Percentiles rank a stretch among this genome's conserved stretches.
phyloP scores from a whole-genome alignment of 164 flowering plant genomes.

The Santalum album region DNA sequence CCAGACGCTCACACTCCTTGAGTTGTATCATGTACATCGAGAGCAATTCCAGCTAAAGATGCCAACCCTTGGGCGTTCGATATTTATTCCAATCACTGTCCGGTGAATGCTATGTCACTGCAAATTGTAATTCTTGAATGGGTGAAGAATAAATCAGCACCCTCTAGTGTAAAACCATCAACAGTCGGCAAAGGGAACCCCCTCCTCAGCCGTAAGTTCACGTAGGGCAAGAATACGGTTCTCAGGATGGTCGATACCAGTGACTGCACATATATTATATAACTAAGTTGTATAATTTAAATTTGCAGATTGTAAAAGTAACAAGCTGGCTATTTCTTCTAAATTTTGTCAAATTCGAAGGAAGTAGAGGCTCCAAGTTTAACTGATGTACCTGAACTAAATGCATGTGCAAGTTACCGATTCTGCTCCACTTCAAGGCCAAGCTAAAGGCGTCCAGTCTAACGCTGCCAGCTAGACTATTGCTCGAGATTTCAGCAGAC shows the following conservation, averaged over 20 bases:
- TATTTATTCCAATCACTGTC: too few species aligned
- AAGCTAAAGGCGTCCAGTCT: constrained; percentile 8
- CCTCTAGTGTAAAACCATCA: constrained; percentile 59
- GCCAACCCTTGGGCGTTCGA: too few species aligned
- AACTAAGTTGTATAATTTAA: background rate
- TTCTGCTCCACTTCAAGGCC: constrained; percentile 21
- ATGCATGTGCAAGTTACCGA: constrained; percentile 17
- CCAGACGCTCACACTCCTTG: too few species aligned
- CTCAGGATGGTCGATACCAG: constrained; percentile 52
- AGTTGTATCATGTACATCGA: too few species aligned
- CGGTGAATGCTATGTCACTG: constrained; percentile 59
- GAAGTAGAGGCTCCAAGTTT: background rate
- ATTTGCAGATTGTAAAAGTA: too few species aligned
- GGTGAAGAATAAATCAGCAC: constrained; percentile 35
- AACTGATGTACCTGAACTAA: constrained; percentile 15
- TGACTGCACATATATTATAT: constrained; percentile 42
- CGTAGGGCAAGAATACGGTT: constrained; percentile 61
- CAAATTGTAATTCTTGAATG: constrained; percentile 46
- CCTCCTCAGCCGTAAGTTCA: constrained; percentile 47
- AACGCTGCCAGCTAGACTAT: constrained; percentile 17
- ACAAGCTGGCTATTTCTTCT: background rate
- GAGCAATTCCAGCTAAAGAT: too few species aligned
- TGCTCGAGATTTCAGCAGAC: constrained; percentile 10
- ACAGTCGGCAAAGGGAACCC: constrained; percentile 77
- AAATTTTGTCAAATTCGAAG: background rate